A percentile compares a stretch with the other conserved stretches of the same genome.
Conservation (phyloP, 108 stramenopile genomes). For the Stephanodiscus triporus region DNA sequence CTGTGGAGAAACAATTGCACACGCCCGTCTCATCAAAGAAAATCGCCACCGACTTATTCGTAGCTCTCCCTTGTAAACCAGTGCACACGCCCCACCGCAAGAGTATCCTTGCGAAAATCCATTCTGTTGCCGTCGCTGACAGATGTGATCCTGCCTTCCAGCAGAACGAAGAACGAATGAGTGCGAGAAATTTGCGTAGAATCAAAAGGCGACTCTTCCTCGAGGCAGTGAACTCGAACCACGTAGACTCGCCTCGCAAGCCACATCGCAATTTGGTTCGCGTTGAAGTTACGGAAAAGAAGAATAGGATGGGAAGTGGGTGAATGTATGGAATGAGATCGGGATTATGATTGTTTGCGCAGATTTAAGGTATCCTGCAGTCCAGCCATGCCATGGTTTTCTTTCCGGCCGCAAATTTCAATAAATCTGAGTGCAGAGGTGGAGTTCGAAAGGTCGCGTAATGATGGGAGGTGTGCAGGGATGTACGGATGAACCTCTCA, state of each 20-base stretch:
- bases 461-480: not conserved
- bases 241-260: conserved; percentile 1
- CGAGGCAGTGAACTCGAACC: conserved; percentile 27
- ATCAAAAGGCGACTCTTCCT: conserved; percentile 48
- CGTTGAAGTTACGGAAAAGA: conserved; percentile 8
- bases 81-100: not conserved
- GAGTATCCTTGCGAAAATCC: conserved; percentile 3
- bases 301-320: conserved; percentile 15
- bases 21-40: conserved; percentile 2
- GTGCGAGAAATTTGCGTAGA: conserved; percentile 19
- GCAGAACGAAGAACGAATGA: conserved; percentile 18
- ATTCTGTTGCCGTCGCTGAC: not conserved
- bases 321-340: conserved; percentile 4
- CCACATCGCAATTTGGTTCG: not conserved
- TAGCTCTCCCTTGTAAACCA: not conserved
- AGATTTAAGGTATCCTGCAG: not conserved
- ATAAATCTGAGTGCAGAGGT: not conserved
- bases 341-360: not conserved
- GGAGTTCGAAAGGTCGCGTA: not conserved
- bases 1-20: not conserved
- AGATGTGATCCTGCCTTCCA: not conserved
- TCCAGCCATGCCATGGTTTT: not conserved
- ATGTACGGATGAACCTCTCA: not conserved
- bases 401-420: not conserved
- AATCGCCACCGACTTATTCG: not conserved